These are phyloP conservation scores for Pisolithus tinctorius DNA, from an alignment of 768 basidiomycete species.

Conservation along the genomic window DNA sequence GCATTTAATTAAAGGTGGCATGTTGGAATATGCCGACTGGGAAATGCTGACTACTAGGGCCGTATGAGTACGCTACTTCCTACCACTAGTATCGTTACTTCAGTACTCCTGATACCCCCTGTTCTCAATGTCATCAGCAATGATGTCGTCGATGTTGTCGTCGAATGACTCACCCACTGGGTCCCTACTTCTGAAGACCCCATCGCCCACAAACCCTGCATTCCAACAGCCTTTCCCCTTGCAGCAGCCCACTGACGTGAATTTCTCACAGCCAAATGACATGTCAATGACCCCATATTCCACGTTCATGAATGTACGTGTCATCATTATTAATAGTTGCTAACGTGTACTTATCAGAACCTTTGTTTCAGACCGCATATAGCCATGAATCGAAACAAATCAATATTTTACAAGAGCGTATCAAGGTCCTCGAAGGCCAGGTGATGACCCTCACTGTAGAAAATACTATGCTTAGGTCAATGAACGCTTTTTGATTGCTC, in stretches of 20 bases:
- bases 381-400: not conserved
- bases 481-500: not conserved
- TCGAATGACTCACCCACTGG: not conserved
- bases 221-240: not conserved
- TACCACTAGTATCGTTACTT: not conserved
- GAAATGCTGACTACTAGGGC: too few species aligned
- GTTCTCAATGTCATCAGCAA: not conserved
- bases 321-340: not conserved
- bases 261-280: not conserved
- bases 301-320: not conserved
- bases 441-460: not conserved
- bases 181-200: not conserved
- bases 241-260: not conserved
- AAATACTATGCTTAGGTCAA: not conserved
- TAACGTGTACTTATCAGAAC: not conserved
- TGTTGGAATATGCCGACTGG: not conserved
- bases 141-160: not conserved
- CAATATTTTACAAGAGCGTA: not conserved
- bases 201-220: not conserved
- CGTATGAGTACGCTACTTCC: too few species aligned
- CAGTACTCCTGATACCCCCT: not conserved
- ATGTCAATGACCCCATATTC: not conserved
- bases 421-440: not conserved
- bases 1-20: not conserved
- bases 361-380: not conserved